Evolutionary conservation across 2,329 filamentous ascomycete genomes (phyloP).

Genomic region (Aspergillus sp.): DNA sequence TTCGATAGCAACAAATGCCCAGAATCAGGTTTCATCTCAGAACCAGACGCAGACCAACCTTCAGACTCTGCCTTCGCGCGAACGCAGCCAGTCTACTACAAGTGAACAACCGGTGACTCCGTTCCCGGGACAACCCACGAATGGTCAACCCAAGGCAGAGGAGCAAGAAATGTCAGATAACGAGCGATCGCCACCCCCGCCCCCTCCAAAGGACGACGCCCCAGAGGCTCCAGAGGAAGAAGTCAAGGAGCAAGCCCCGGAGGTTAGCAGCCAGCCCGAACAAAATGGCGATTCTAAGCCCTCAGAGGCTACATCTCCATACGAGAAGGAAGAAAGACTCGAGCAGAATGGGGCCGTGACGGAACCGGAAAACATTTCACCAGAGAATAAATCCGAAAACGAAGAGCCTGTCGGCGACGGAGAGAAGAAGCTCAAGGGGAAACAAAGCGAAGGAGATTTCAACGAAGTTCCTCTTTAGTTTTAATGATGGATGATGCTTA

Average conservation of each 20-base stretch:
- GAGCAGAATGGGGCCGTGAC: constrained; percentile 9
- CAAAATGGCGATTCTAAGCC: constrained; percentile 13
- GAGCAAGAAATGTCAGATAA: constrained; percentile 23
- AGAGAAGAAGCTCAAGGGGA: constrained; percentile 21
- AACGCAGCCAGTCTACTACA: constrained; percentile 14
- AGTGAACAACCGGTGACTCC: constrained; percentile 27
- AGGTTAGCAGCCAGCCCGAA: constrained; percentile 14
- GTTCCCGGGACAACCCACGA: constrained; percentile 26
- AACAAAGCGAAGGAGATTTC: constrained; percentile 28
- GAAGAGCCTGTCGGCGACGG: constrained; percentile 12
- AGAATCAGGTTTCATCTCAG: constrained; percentile 2
- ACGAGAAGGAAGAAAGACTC: constrained; percentile 7
- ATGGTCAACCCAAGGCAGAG: constrained; percentile 20
- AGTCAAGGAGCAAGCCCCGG: constrained; percentile 6
- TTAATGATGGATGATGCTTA: not conserved
- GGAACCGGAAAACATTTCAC: constrained; percentile 4
- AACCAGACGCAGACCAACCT: constrained; percentile 17
- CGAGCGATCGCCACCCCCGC: constrained; percentile 16
- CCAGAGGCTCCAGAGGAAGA: constrained; percentile 5
- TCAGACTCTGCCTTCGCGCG: constrained; percentile 14
- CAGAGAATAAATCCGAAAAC: constrained; percentile 11
- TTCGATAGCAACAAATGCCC: constrained; percentile 21
- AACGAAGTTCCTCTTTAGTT: constrained; percentile 28
- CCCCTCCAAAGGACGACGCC: constrained; percentile 22
- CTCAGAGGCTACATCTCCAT: not conserved